Evolutionary conservation across 2,329 filamentous ascomycete species (phyloP).

Genomic region (Fusarium denticulatum): DNA sequence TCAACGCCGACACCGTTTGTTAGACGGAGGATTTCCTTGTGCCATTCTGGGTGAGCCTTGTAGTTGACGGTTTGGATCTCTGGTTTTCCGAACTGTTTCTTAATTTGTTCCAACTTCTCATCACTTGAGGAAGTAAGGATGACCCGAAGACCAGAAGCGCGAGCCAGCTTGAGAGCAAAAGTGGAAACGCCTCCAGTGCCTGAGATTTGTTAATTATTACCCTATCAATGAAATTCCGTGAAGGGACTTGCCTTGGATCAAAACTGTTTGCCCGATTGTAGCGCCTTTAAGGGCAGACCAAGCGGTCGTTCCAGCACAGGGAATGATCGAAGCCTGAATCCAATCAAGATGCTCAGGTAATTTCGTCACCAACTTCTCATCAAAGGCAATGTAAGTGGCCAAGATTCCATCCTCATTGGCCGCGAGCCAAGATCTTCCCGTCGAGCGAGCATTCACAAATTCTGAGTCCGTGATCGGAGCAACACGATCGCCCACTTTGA

Average conservation of each 20-base stretch:
- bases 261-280: slow-evolving; percentile 51
- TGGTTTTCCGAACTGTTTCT: slow-evolving; percentile 52
- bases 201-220: not conserved
- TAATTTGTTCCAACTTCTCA: slow-evolving; percentile 56
- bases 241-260: slow-evolving; percentile 52
- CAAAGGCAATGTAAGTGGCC: slow-evolving; percentile 54
- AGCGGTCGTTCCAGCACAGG: slow-evolving; percentile 57
- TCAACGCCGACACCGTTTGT: slow-evolving; percentile 59
- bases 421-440: slow-evolving; percentile 53
- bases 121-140: slow-evolving; percentile 64
- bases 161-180: slow-evolving; percentile 55
- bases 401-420: slow-evolving; percentile 56
- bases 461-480: slow-evolving; percentile 52
- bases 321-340: slow-evolving; percentile 50
- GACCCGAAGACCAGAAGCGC: slow-evolving; percentile 60
- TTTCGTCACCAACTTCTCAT: slow-evolving; percentile 50
- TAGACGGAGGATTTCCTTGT: slow-evolving; percentile 54
- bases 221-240: not conserved
- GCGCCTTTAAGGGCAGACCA: slow-evolving; percentile 55
- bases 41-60: slow-evolving; percentile 56
- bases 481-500: slow-evolving; percentile 51
- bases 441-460: slow-evolving; percentile 51
- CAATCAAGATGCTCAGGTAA: slow-evolving; percentile 51
- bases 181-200: slow-evolving; percentile 55
- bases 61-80: slow-evolving; percentile 61